Percentiles rank a stretch among this genome's conserved stretches.
Evolutionary conservation across 768 basidiomycete species (phyloP).

Genomic region (Kwoniella heveanensis): DNA sequence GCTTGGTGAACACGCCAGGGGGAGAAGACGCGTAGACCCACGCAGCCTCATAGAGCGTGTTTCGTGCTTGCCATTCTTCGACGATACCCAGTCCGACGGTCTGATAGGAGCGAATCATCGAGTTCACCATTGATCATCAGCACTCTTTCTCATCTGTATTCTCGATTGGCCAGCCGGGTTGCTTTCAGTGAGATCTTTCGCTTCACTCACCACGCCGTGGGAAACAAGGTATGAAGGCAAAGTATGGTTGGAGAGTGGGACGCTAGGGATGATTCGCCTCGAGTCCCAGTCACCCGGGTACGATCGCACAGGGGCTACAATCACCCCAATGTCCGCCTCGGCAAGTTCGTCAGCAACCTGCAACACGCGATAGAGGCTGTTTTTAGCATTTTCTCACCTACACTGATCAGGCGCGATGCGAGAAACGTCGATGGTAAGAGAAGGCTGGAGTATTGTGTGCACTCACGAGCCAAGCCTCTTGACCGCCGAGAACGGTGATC

Average conservation of each 20-base stretch:
- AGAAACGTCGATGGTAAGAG: too few species aligned
- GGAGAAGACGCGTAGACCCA: slow-evolving; percentile 66
- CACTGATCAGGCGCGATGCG: too few species aligned
- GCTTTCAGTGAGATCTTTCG: slow-evolving; percentile 62
- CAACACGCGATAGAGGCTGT: neutral
- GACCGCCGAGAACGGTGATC: slow-evolving; percentile 56
- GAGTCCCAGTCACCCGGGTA: slow-evolving; percentile 75
- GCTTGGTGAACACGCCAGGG: slow-evolving; percentile 57
- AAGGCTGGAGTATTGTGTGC: too few species aligned
- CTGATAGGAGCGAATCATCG: slow-evolving; percentile 3
- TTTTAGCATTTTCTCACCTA: slow-evolving; percentile 63
- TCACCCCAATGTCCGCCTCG: slow-evolving; percentile 68
- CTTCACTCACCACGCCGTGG: slow-evolving; percentile 66
- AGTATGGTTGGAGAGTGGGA: slow-evolving; percentile 68
- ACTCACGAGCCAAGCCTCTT: slow-evolving; percentile 55
- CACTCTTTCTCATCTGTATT: neutral
- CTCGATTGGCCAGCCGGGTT: neutral
- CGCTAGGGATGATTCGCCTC: slow-evolving; percentile 67
- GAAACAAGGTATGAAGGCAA: slow-evolving; percentile 66
- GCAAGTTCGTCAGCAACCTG: slow-evolving; percentile 71
- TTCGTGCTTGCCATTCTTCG: slow-evolving; percentile 72
- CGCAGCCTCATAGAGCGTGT: slow-evolving; percentile 74
- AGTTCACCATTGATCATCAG: neutral
- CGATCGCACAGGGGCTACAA: slow-evolving; percentile 67
- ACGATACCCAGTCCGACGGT: slow-evolving; percentile 60